Evolutionary conservation across 2,329 filamentous ascomycete genomes (phyloP).

Genomic region (Colletotrichum musae): DNA sequence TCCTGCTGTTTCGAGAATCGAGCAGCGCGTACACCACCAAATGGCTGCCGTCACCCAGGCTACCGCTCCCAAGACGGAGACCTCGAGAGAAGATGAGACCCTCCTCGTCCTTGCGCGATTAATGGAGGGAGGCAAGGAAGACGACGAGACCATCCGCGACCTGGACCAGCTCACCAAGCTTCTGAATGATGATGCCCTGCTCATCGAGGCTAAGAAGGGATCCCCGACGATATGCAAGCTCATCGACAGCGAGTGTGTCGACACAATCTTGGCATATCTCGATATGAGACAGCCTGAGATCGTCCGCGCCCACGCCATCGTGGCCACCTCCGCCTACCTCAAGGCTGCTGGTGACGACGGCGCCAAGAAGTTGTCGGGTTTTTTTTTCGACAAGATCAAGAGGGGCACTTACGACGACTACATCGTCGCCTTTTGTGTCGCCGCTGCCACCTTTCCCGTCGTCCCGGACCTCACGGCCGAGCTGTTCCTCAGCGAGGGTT

Average conservation of each 20-base stretch:
- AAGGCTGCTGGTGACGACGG: constrained; percentile 82
- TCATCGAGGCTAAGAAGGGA: constrained; percentile 53
- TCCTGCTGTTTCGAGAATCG: not conserved
- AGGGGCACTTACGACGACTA: constrained; percentile 89
- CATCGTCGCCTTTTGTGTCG: constrained; percentile 94
- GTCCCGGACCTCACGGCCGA: constrained; percentile 81
- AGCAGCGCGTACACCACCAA: constrained; percentile 19
- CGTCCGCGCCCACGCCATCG: constrained; percentile 84
- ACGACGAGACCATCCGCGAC: constrained; percentile 76
- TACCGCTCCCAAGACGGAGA: constrained; percentile 46
- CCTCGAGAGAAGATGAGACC: constrained; percentile 72
- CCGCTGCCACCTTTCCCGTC: constrained; percentile 88
- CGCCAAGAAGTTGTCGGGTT: constrained; percentile 77
- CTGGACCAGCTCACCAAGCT: constrained; percentile 73
- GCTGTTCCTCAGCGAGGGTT: constrained; percentile 91
- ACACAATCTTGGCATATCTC: constrained; percentile 87
- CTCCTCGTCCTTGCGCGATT: constrained; percentile 87
- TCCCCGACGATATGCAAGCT: constrained; percentile 69
- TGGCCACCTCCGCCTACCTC: constrained; percentile 87
- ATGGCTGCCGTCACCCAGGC: constrained; percentile 55
- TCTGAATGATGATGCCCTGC: constrained; percentile 67
- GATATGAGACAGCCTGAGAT: constrained; percentile 84
- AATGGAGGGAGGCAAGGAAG: constrained; percentile 92
- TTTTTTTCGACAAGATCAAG: constrained; percentile 80
- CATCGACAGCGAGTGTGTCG: constrained; percentile 82